A percentile compares a stretch with the other conserved stretches of the same genome.
Evolutionary conservation across 208 protist genomes (phyloP).

Genomic region (Leptomonas pyrrhocoris): DNA sequence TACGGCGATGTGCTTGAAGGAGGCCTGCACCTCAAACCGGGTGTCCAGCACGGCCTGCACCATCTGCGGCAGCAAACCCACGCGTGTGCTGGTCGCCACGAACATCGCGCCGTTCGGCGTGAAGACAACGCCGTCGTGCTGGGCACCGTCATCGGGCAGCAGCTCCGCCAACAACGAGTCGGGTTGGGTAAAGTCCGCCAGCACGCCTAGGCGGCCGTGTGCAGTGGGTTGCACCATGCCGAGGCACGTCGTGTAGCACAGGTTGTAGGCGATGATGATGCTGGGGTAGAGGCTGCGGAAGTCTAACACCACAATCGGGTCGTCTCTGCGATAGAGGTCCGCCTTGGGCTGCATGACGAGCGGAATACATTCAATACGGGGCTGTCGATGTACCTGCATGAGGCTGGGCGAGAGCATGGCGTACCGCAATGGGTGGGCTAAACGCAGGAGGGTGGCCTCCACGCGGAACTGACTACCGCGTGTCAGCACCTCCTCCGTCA

Average conservation of each 20-base stretch:
- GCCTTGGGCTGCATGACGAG: constrained; percentile 79
- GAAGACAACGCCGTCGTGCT: constrained; percentile 51
- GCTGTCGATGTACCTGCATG: constrained; percentile 64
- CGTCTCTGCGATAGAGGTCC: constrained; percentile 61
- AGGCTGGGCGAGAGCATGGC: constrained; percentile 68
- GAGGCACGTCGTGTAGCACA: constrained; percentile 97
- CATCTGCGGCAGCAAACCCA: constrained; percentile 82
- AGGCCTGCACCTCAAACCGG: constrained; percentile 83
- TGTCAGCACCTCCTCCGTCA: constrained; percentile 70
- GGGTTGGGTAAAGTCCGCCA: constrained; percentile 50
- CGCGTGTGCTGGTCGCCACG: constrained; percentile 44
- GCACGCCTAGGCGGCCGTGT: constrained; percentile 68
- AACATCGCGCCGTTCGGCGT: constrained; percentile 85
- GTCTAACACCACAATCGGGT: constrained; percentile 98
- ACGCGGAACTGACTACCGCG: constrained; percentile 89
- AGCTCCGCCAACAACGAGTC: constrained; percentile 65
- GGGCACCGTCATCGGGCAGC: constrained; percentile 59
- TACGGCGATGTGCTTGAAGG: constrained; percentile 66
- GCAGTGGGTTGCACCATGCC: constrained; percentile 56
- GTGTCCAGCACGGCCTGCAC: constrained; percentile 74
- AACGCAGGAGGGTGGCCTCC: constrained; percentile 79
- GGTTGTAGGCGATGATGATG: constrained; percentile 99
- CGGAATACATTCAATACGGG: constrained; percentile 77
- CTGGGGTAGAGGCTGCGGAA: constrained; percentile 99
- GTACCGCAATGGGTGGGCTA: constrained; percentile 70